Percentiles rank a stretch among this genome's conserved stretches.
Conservation (phyloP, 352 stramenopile species). For the Pythium coloratum region DNA sequence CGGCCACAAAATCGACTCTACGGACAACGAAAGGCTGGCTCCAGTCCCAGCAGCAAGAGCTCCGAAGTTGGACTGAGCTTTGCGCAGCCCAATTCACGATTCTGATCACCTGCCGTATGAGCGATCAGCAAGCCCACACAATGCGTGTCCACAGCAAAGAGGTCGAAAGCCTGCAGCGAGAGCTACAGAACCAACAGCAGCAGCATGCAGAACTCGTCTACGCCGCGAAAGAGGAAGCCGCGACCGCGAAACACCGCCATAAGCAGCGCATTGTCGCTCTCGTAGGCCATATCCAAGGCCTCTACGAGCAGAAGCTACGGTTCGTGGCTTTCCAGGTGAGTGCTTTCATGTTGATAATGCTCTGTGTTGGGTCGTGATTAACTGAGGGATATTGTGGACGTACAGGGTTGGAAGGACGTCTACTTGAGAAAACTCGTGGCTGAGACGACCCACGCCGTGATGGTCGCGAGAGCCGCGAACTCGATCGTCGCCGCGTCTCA, state of each 20-base stretch:
- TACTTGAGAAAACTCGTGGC: constrained; percentile 48
- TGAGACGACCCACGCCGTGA: constrained; percentile 64
- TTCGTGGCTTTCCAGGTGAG: constrained; percentile 17
- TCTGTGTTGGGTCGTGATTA: not conserved
- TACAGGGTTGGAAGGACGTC: constrained; percentile 53
- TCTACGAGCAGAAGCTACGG: constrained; percentile 1
- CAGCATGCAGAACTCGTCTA: not conserved
- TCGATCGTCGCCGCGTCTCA: constrained; percentile 1
- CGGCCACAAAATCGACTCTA: not conserved
- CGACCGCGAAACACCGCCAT: not conserved
- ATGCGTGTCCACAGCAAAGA: not conserved
- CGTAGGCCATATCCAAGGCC: not conserved
- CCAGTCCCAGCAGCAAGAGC: constrained; percentile 4
- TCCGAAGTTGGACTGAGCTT: constrained; percentile 16
- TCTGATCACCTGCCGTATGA: not conserved
- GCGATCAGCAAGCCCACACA: not conserved
- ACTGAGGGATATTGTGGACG: not conserved
- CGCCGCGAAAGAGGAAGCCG: not conserved
- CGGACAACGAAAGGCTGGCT: constrained; percentile 10
- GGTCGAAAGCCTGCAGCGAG: not conserved
- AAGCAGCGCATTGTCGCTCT: constrained; percentile 6
- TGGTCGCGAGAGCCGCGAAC: constrained; percentile 38
- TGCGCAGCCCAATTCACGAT: constrained; percentile 6
- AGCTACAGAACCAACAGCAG: not conserved
- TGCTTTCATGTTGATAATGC: not conserved